Base-by-base conservation (phyloP, 106 monocot species). In the Dendrobium chrysotoxum region DNA sequence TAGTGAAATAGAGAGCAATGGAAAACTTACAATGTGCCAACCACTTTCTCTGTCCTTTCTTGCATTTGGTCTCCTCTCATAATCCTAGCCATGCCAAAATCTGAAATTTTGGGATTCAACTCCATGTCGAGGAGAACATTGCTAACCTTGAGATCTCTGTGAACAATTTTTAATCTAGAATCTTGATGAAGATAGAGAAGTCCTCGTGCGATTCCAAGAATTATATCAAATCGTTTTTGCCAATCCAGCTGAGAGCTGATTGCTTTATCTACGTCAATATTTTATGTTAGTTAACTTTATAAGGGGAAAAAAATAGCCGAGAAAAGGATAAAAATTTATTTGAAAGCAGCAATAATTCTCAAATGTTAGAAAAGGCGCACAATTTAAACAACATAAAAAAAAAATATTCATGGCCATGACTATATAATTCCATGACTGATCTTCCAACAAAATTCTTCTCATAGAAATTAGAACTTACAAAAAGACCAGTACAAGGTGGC, bases 1-100 rank as follows among this genome's bases (percentile, higher is more conserved):
- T 86, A 84, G 65, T 86, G 89, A 79, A 86, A 83, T 16, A 16
- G 1, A 31, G 68, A n/a, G 26, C 31, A 11, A 13, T 16, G 78
- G 4, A 28, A 13, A 31, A 11, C 68, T 68, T 68, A 68, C 68
- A 30, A 68, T 31, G 68, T 68, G 30, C 68, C 68, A 30, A 26
- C 30, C 11, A 68, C 30, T 68, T 13, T 26, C 30, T 30, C 30
- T 10, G 70, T 70, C 35, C 89, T 70, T 31, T 70, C 70, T 70
- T 35, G 31, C 31, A 35, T 70, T 70, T 70, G 31, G 11, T 70
- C 31, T 11, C 28, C 31, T 15, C n/a, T 31, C 78, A 40, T 11
- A 70, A 35, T 70, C 31, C 61, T 70, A 13, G 70, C 70, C 31
- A 70, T 13, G 70, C 70, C 70, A 35, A 70, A 70, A 35, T 70